Base-by-base conservation (phyloP, 139 green algal genomes). In the Pleodorina starrii region DNA sequence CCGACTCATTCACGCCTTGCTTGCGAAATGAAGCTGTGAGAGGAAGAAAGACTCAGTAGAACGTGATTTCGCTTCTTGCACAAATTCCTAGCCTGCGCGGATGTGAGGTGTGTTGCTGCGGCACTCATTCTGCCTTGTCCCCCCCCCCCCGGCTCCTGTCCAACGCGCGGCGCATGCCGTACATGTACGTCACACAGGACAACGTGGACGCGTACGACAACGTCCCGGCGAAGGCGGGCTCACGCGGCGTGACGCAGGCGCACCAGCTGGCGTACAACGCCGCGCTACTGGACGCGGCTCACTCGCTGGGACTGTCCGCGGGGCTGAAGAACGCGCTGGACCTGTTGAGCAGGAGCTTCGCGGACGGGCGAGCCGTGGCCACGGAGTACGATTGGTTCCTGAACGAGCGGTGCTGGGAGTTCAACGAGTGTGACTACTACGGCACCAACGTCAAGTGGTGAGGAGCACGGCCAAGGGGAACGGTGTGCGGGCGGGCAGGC, bases 161-260 rank as follows among this genome's bases (percentile, higher is more conserved):
- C n/a, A n/a, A n/a, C n/a, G n/a, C n/a, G n/a, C n/a, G n/a, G n/a
- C n/a, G n/a, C n/a, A n/a, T n/a, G n/a, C n/a, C n/a, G n/a, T n/a
- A n/a, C n/a, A n/a, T 66, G 54, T 66, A 25, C 29, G 29, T 66
- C 54, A 66, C 25, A 7, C 79, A 86, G 84, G 84, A 89, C 84
- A 89, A 89, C 21, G 84, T 89, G 27, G 84, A 89, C 50, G 21
- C 66, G n/a, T 89, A 89, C 84, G 46, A 72, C 69, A 89, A 89
- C 44, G 84, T 89, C 21, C 35, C 68, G 29, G 11, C 5, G 40
- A 59, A 38, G 1, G 3, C 57, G 2, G n/a, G 32, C 5, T 6
- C 23, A 23, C 79, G 79, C 16, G 79, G 79, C 36, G 79, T 86
- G 32, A 86, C 79, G 11, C 10, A 38, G 6, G 40, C 38, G 27